Base-by-base conservation (phyloP, 345 rosid species). In the Eucalyptus curtisii region DNA sequence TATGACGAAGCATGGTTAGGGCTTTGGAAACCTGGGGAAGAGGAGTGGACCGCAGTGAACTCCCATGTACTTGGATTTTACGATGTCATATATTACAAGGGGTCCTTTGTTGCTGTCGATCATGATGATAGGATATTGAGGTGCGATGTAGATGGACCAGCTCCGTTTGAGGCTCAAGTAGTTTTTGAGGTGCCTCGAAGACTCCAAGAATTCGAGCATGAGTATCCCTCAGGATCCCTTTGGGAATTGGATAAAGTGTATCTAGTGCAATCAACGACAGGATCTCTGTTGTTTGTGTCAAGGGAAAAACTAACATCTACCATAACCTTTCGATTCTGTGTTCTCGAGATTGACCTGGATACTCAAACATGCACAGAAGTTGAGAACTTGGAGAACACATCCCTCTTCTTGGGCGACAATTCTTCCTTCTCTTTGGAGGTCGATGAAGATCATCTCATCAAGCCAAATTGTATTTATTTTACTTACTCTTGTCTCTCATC, bases 41-140 rank as follows among this genome's bases (percentile, higher is more conserved):
- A 49, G 50, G 50, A 49, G 50, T 49, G 50, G 50, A 49, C 6
- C 0, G 16, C 15, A 2, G 16, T 49, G 50, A 49, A 13, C 16
- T 5, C 16, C 50, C 50, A 2, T 1, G 0, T 2, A 2, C 0
- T 0, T 49, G 6, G 0, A 49, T 49, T 49, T 13, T 5, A 13
- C 3, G 50, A 49, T 49, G 50, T 49, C 6, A 49, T 49, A 49
- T 49, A 13, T 49, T 49, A 49, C 0, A 49, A 13, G 6, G 50
- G 16, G 6, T 49, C 50, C 50, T 49, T 49, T 49, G 50, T 49
- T 49, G 50, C 50, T 49, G 50, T 49, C 16, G 50, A 49, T 49
- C 2, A 5, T 49, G 6, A 13, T 0, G 1, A 49, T 49, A 49
- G 50, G 50, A 49, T 49, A 49, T 49, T 13, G 16, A 49, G 6